Evolutionary conservation across 495 filamentous ascomycete species (phyloP).

Genomic region (Hypoxylon fragiforme): DNA sequence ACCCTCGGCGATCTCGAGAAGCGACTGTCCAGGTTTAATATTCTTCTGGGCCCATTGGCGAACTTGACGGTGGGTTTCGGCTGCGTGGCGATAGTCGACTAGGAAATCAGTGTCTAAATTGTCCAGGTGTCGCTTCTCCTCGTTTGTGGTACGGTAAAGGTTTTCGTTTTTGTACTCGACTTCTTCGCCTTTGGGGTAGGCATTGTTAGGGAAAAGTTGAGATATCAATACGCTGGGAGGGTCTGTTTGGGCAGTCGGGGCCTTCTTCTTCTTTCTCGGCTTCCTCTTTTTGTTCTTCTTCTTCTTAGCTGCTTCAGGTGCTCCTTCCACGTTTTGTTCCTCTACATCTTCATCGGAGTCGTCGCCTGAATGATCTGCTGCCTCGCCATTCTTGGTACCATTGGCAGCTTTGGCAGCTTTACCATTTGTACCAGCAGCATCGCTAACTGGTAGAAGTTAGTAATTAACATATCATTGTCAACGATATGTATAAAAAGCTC

Average conservation of each 20-base stretch:
- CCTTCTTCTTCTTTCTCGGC: conserved; percentile 79
- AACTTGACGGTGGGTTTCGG: conserved; percentile 87
- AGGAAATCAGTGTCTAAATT: conserved; percentile 83
- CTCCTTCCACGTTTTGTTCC: conserved; percentile 41
- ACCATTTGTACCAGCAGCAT: conserved; percentile 54
- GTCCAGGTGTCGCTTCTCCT: conserved; percentile 86
- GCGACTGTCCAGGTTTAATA: conserved; percentile 77
- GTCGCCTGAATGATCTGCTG: conserved; percentile 66
- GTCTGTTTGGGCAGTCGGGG: conserved; percentile 70
- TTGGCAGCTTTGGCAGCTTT: conserved; percentile 50
- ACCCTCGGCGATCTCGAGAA: conserved; percentile 81
- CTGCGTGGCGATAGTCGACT: conserved; percentile 81
- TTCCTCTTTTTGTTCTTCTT: conserved; percentile 81
- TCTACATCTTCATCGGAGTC: conserved; percentile 68
- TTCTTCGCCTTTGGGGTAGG: conserved; percentile 80
- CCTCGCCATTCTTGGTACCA: conserved; percentile 46
- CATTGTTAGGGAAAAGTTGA: conserved; percentile 72
- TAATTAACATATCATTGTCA: too few species aligned
- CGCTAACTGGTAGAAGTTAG: conserved; percentile 38
- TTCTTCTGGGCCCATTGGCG: conserved; percentile 79
- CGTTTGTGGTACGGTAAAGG: conserved; percentile 76
- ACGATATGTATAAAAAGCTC: too few species aligned
- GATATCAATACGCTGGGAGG: conserved; percentile 77
- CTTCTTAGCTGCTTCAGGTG: conserved; percentile 48
- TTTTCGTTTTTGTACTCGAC: conserved; percentile 78